Evolutionary conservation across 2,329 filamentous ascomycete species (phyloP).

Genomic region (Dactylellina leptospora): DNA sequence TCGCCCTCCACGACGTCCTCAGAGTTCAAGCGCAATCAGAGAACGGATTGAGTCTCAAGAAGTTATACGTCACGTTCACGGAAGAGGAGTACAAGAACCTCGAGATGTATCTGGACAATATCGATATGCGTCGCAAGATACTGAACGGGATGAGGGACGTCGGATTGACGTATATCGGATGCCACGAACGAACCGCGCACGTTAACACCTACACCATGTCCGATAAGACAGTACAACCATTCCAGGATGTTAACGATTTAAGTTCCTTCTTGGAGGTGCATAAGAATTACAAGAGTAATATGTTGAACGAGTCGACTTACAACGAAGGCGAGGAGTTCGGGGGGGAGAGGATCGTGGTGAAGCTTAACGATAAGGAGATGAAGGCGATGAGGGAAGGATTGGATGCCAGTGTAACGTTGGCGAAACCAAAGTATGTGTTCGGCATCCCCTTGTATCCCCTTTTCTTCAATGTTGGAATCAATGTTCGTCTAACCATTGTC

Average conservation of each 20-base stretch:
- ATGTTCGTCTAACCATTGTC: constrained; percentile 8
- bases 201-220: constrained; percentile 53
- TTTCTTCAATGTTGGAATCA: background rate
- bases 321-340: constrained; percentile 49
- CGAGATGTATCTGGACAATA: constrained; percentile 45
- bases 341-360: constrained; percentile 40
- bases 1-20: constrained; percentile 33
- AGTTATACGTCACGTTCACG: constrained; percentile 47
- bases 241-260: constrained; percentile 50
- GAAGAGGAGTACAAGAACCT: constrained; percentile 52
- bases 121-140: constrained; percentile 43
- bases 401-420: constrained; percentile 42
- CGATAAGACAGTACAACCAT: constrained; percentile 48
- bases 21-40: constrained; percentile 17
- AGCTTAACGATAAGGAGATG: constrained; percentile 48
- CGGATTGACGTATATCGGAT: constrained; percentile 41
- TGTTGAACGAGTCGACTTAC: constrained; percentile 18
- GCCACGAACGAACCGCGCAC: constrained; percentile 45
- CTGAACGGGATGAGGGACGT: constrained; percentile 50
- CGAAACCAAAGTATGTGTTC: constrained; percentile 43
- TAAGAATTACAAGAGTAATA: constrained; percentile 48
- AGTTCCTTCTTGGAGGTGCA: constrained; percentile 42
- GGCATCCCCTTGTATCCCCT: too few relatives aligned
- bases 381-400: constrained; percentile 49
- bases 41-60: constrained; percentile 22